A percentile compares a stretch with the other conserved stretches of the same genome.
Conservation (phyloP, 2,329 filamentous ascomycete genomes). For the Thelonectria blattea region DNA sequence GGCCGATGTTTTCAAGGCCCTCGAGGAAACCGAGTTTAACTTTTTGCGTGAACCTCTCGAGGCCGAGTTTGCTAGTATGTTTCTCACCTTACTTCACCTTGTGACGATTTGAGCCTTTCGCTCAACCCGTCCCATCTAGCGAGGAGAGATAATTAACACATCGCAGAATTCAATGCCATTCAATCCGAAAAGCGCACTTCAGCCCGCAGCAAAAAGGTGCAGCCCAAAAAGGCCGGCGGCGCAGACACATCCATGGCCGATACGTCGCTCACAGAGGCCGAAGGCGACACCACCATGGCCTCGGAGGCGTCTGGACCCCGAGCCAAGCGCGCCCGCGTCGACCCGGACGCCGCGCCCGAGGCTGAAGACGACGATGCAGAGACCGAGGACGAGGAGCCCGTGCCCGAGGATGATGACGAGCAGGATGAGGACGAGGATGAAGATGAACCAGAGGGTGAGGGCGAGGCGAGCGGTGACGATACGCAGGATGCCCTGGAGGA, state of each 20-base stretch:
- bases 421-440: slow-evolving; percentile 49
- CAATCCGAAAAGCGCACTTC: slow-evolving; percentile 77
- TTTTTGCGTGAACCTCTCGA: slow-evolving; percentile 73
- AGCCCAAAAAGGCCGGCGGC: slow-evolving; percentile 62
- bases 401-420: slow-evolving; percentile 52
- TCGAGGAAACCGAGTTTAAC: slow-evolving; percentile 79
- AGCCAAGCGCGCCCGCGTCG: slow-evolving; percentile 56
- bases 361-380: slow-evolving; percentile 46
- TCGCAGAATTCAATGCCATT: slow-evolving; percentile 71
- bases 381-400: slow-evolving; percentile 51
- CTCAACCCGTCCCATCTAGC: background rate
- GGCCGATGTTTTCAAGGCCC: slow-evolving; percentile 75
- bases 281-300: slow-evolving; percentile 42
- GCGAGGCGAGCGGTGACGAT: slow-evolving; percentile 57
- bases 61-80: slow-evolving; percentile 76
- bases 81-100: background rate
- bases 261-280: slow-evolving; percentile 39
- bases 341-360: slow-evolving; percentile 45
- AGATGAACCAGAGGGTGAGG: slow-evolving; percentile 46
- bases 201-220: slow-evolving; percentile 69
- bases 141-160: background rate
- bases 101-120: background rate
- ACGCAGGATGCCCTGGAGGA: slow-evolving; percentile 61
- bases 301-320: slow-evolving; percentile 45
- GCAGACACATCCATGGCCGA: slow-evolving; percentile 48